Conservation (phyloP, 2,329 filamentous ascomycete genomes). For the Podosphaera xanthii region DNA sequence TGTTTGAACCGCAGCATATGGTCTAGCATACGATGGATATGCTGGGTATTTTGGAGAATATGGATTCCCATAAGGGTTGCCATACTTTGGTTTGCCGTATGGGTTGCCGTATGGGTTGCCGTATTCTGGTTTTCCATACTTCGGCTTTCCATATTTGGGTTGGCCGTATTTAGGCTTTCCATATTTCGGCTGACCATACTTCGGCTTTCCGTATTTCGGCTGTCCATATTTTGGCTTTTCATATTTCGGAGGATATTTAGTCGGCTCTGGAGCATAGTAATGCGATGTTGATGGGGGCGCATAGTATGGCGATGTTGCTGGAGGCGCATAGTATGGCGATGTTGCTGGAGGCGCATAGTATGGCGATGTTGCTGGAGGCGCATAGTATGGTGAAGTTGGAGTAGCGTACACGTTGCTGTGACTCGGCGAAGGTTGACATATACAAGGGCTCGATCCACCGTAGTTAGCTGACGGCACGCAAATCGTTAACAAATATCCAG, state of each 20-base stretch:
- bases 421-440: not conserved
- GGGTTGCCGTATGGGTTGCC: too few species aligned
- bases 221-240: not conserved
- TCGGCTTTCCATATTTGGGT: not conserved
- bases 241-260: not conserved
- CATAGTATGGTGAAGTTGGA: not conserved
- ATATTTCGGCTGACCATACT: not conserved
- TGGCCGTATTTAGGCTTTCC: not conserved
- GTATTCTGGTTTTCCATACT: not conserved
- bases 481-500: not conserved
- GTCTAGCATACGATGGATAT: too few species aligned
- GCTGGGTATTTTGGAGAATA: too few species aligned
- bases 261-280: not conserved
- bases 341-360: too few species aligned
- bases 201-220: not conserved
- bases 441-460: not conserved
- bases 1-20: too few species aligned
- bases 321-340: too few species aligned
- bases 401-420: not conserved
- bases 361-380: too few species aligned
- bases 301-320: too few species aligned
- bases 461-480: not conserved
- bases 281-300: too few species aligned
- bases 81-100: not conserved
- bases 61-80: too few species aligned